Conservation (phyloP, 305 asterid species). For the Stenogyne calaminthoides region DNA sequence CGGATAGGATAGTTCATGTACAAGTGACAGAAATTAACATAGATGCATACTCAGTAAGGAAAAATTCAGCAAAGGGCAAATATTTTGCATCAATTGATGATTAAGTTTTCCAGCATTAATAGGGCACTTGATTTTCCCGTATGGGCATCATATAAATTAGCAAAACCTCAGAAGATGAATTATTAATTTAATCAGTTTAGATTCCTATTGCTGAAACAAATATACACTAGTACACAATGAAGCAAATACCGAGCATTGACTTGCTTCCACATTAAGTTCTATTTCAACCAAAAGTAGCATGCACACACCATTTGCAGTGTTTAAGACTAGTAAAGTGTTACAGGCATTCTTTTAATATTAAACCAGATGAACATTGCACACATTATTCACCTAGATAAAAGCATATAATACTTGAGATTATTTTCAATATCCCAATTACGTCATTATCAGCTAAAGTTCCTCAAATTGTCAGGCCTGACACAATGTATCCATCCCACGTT, state of each 20-base stretch:
- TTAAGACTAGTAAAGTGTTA: slow-evolving; percentile 3
- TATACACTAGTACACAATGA: neutral
- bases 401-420: slow-evolving; percentile 1
- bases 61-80: too few species aligned
- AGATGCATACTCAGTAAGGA: slow-evolving; percentile 7
- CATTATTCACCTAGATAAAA: slow-evolving; percentile 10
- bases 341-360: neutral
- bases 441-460: slow-evolving; percentile 16
- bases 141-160: slow-evolving; percentile 5
- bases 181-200: neutral
- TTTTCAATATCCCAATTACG: slow-evolving; percentile 2
- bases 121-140: neutral
- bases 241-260: slow-evolving; percentile 6
- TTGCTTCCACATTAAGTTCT: slow-evolving; percentile 21
- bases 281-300: slow-evolving; percentile 2
- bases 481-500: neutral
- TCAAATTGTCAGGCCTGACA: neutral
- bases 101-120: neutral
- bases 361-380: slow-evolving; percentile 5
- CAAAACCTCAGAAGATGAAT: slow-evolving; percentile 16
- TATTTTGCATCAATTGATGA: too few species aligned
- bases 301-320: slow-evolving; percentile 1
- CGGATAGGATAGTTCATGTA: slow-evolving; percentile 21
- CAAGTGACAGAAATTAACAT: slow-evolving; percentile 12
- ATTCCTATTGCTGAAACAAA: slow-evolving; percentile 2